Base-by-base conservation (phyloP, 306 rosid species). In the Neltuma alba region DNA sequence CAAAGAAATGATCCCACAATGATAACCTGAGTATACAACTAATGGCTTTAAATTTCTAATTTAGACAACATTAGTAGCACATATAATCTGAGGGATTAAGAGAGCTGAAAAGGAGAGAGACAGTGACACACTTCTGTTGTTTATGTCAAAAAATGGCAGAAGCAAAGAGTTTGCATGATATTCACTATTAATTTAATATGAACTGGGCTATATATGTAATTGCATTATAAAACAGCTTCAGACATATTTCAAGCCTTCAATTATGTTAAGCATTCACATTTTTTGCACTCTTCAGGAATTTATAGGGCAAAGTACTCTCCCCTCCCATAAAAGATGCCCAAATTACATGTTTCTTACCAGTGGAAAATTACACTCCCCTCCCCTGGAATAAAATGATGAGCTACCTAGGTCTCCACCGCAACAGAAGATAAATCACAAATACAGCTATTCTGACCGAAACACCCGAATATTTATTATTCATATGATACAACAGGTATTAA, bases 1-100 rank as follows among this genome's bases (percentile, higher is more conserved):
- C 91, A 90, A 31, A 93, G 94, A 89, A 96, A 96, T 27, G 93
- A 87, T 72, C 98, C 99, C 84, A 91, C 30, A 86, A 96, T 85
- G 79, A 91, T 68, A 73, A 96, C 92, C 98, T 96, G 89, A 78
- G 64, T 79, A 65, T 27, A 81, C 58, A 85, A 78, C 40, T 4
- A 54, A 66, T 47, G 79, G 70, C 52, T 82, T 85, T 70, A 84
- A 77, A 38, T 76, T 83, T 72, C 44, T 69, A 74, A 71, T 71
- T 63, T 37, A 48, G 38, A 72, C 54, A 74, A 18, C 38, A 77
- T 52, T 21, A 50, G 33, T 50, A 64, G 71, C 50, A 83, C 82
- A 69, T 57, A 82, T 67, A 61, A 79, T 55, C 65, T 50, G 4
- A 60, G 21, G 52, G 58, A 62, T 7, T 52, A 54, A 65, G 8